Percentiles rank a stretch among this genome's conserved stretches.
Evolutionary conservation across 176 grass and related monocot species (phyloP).

Genomic region (Miscanthus lutarioriparius): DNA sequence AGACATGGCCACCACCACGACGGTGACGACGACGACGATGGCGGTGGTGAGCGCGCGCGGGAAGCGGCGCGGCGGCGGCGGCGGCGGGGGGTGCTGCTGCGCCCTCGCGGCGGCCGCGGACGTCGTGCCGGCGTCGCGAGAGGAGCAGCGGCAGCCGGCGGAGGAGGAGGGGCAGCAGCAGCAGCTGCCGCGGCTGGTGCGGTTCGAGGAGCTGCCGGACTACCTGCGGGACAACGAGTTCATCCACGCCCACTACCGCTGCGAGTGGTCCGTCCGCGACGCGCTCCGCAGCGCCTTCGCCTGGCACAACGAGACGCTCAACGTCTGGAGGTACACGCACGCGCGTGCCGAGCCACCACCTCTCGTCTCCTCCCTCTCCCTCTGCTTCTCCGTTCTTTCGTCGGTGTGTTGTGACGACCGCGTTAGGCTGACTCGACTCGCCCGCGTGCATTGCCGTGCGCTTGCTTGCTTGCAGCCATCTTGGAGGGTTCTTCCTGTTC

Average conservation of each 20-base stretch:
- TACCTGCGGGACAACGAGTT: slow-evolving; percentile 92
- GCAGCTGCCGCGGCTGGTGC: slow-evolving; percentile 39
- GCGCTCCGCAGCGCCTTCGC: slow-evolving; percentile 92
- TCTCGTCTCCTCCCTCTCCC: background rate
- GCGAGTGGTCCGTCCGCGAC: slow-evolving; percentile 82
- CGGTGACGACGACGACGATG: background rate
- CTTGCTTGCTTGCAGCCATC: slow-evolving; percentile 55
- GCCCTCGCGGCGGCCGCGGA: background rate
- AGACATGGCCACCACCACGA: slow-evolving; percentile 14
- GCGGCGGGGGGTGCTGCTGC: background rate
- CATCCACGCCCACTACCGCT: slow-evolving; percentile 72
- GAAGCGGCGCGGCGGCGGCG: background rate
- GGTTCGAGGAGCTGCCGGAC: slow-evolving; percentile 90
- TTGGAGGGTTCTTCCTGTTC: slow-evolving; percentile 87
- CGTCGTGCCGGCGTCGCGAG: background rate
- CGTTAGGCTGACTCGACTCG: background rate
- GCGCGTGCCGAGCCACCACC: no score
- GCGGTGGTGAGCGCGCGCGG: background rate
- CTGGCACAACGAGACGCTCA: slow-evolving; percentile 99
- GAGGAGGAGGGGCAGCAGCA: background rate
- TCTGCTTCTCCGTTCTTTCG: background rate
- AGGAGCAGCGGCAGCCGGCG: background rate
- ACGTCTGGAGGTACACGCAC: slow-evolving; percentile 71
- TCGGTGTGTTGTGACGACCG: background rate
- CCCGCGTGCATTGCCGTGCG: background rate